Evolutionary conservation across 2,329 filamentous ascomycete genomes (phyloP), one percentile per base, ranked within the genome.

Genomic region (Arthrobotrys entomopaga): DNA sequence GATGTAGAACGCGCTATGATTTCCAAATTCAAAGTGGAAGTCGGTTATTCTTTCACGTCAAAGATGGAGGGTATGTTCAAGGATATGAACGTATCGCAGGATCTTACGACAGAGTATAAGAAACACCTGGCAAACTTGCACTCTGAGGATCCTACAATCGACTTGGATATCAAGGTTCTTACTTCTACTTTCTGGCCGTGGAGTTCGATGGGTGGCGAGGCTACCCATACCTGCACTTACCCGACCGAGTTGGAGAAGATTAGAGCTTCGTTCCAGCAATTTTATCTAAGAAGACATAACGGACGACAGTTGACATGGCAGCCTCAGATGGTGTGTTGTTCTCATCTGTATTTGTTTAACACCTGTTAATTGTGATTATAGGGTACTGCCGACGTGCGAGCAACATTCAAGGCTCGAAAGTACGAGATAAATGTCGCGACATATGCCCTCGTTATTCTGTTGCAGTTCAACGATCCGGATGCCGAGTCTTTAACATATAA

Each of bases 1-100:
- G 94, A 97, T 79, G 92, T 93, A 0, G 95, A 99, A 82, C 93
- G 94, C 81, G 90, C 95, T 79, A 96, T 99, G 87, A 95, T 99
- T 60, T 90, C 90, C 0, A 91, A 94, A 76, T 97, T 99, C 93
- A 98, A 97, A 85, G 88, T 95, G 80, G 94, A 97, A 81, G 88
- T 98, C 60, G 95, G 95, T 43, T 96, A 96, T 81, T 90, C 93
- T 77, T 98, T 98, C 81, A 98, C 95, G 0, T 85, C 88, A 79
- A 96, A 96, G 80, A 88, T 99, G 50, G 95, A 99, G 80, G 91
- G 93, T 77, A 98, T 99, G 93, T 97, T 99, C 84, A 93, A 93
- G 82, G 95, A 99, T 79, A 93, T 98, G 87, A 88, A 90, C 15
- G 88, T 93, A 11, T 97, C 93, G 0, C 88, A 90, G 64, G 94